Evolutionary conservation across 768 basidiomycete genomes (phyloP).

Genomic region (Mrakia frigida): DNA sequence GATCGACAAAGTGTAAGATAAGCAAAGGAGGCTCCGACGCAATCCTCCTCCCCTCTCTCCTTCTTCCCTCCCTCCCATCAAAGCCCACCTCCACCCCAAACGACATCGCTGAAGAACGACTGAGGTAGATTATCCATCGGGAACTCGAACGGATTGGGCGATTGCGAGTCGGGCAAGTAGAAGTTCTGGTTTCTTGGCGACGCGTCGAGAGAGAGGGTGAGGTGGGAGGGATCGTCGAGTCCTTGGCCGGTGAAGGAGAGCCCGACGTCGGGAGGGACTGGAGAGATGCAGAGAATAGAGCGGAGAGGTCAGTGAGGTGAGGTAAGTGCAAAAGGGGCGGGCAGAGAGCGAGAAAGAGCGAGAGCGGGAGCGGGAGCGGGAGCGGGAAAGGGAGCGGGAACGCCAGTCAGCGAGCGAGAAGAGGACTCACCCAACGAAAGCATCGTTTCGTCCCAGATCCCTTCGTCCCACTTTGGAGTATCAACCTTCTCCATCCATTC

Average conservation of each 20-base stretch:
- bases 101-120: slow-evolving; percentile 2
- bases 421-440: slow-evolving; percentile 6
- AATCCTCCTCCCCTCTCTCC: not conserved
- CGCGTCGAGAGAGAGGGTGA: slow-evolving; percentile 23
- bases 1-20: not conserved
- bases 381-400: not conserved
- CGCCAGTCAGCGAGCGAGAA: no score
- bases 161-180: no score
- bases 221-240: slow-evolving; percentile 16
- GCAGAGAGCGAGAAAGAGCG: not conserved
- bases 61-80: not conserved
- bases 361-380: not conserved
- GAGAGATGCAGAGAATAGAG: not conserved
- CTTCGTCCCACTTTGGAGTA: not conserved
- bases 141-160: not conserved
- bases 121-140: not conserved
- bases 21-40: not conserved
- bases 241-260: slow-evolving; percentile 26
- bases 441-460: slow-evolving; percentile 29
- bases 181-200: not conserved
- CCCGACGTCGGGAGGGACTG: slow-evolving; percentile 20
- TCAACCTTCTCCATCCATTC: slow-evolving; percentile 15
- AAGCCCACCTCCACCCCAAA: not conserved
- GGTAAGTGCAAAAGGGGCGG: not conserved
- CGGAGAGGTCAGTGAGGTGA: not conserved